Percentiles rank a stretch among this genome's conserved stretches.
These are phyloP conservation scores for Pholiota adiposa DNA, from an alignment of 1,284 basidiomycete species.

Conservation along the genomic window DNA sequence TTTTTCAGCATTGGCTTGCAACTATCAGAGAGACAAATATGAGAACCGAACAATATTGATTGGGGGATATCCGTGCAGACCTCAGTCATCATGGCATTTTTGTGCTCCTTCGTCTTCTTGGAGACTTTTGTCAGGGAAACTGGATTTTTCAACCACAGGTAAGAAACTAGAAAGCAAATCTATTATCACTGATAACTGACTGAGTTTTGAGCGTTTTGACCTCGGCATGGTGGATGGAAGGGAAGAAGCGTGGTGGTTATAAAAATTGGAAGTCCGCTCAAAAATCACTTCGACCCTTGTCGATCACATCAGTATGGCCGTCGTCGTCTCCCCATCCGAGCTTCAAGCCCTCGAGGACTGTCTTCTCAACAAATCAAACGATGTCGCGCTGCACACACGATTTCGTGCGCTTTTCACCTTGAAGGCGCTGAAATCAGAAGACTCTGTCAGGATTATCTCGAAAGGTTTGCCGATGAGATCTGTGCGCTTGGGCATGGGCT, in stretches of 20 bases:
- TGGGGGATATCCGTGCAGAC: slow-evolving; percentile 46
- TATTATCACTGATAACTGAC: slow-evolving; percentile 42
- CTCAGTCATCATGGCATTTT: slow-evolving; percentile 82
- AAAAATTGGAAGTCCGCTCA: slow-evolving; percentile 30
- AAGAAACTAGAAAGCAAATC: neutral
- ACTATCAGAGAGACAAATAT: slow-evolving; percentile 42
- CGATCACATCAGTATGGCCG: slow-evolving; percentile 30
- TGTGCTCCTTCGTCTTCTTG: slow-evolving; percentile 85
- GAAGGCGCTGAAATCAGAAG: slow-evolving; percentile 83
- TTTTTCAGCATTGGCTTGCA: slow-evolving; percentile 81
- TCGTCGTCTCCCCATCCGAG: slow-evolving; percentile 39
- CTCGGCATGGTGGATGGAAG: slow-evolving; percentile 70
- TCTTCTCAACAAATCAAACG: slow-evolving; percentile 78
- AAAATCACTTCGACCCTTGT: slow-evolving; percentile 27
- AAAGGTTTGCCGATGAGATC: slow-evolving; percentile 57
- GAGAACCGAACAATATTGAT: slow-evolving; percentile 6
- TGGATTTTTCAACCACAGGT: slow-evolving; percentile 32
- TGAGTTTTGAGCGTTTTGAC: slow-evolving; percentile 87
- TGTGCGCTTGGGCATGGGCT: neutral
- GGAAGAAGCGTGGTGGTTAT: slow-evolving; percentile 17
- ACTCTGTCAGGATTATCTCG: slow-evolving; percentile 85
- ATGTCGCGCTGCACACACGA: slow-evolving; percentile 83
- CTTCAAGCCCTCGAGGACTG: slow-evolving; percentile 65
- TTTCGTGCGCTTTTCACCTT: slow-evolving; percentile 95
- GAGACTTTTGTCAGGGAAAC: slow-evolving; percentile 80